Percentiles rank a stretch among this genome's conserved stretches.
phyloP scores from a whole-genome alignment of 345 rosid species.

The Dipteronia dyeriana region DNA sequence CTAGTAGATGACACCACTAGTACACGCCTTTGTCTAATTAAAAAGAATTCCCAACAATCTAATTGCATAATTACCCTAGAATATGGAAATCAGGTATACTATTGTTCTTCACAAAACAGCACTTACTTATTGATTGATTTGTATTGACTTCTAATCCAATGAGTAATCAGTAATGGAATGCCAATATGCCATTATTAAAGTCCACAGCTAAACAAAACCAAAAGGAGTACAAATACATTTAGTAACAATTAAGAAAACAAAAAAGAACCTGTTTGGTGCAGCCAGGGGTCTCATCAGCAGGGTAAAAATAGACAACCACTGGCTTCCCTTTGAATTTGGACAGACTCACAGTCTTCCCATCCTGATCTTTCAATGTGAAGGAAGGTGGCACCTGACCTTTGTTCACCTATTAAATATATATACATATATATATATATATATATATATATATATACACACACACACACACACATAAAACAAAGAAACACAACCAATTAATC shows the following conservation, averaged over 20 bases:
- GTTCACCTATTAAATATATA: slow-evolving; percentile 48
- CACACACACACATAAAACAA: no score
- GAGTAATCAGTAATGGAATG: neutral
- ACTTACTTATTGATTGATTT: neutral
- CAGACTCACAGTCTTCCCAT: slow-evolving; percentile 75
- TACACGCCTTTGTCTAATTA: neutral
- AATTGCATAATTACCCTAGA: neutral
- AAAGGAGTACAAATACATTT: neutral
- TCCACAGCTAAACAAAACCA: neutral
- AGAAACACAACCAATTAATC: neutral
- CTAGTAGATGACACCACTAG: neutral
- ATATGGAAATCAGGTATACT: neutral
- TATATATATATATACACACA: no score
- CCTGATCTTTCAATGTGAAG: slow-evolving; percentile 87
- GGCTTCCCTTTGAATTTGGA: slow-evolving; percentile 92
- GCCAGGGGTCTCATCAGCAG: slow-evolving; percentile 94
- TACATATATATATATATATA: no score
- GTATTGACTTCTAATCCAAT: neutral
- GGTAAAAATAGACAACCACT: slow-evolving; percentile 87
- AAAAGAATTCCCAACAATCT: neutral
- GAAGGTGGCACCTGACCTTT: slow-evolving; percentile 78
- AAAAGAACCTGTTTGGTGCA: slow-evolving; percentile 87
- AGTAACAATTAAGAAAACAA: neutral
- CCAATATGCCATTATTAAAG: neutral
- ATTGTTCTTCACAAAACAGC: neutral